Evolutionary conservation across 2,329 filamentous ascomycete species (phyloP), one percentile per base, ranked within the genome.

Genomic region (Colletotrichum orbiculare): DNA sequence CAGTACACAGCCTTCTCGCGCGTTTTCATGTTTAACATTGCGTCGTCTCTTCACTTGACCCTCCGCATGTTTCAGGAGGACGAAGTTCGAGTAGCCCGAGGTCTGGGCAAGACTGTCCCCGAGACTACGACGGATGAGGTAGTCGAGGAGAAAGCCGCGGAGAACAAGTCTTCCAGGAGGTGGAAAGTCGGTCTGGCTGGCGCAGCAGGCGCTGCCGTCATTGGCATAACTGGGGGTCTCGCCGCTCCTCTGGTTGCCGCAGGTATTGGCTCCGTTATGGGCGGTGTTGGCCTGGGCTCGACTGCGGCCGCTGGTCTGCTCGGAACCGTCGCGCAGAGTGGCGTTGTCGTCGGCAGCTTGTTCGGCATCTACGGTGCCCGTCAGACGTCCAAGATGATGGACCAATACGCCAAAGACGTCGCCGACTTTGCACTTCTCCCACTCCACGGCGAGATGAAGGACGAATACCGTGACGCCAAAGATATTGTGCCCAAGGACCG

Each of bases 321-420:
- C 1, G 95, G 94, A 10, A 85, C 89, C 15, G 83, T 97, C 72
- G 91, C 93, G 2, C 90, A 94, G 42, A 96, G 91, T 67, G 87
- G 90, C 6, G 86, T 96, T 13, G 82, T 94, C 46, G 90, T 97
- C 37, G 95, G 94, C 13, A 88, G 91, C 42, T 81, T 98, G 43
- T 97, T 98, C 73, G 96, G 96, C 8, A 92, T 96, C n/a, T 97
- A 96, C 73, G 92, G 92, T 47, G 89, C 90, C 1, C 87, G 90
- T 41, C 94, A 97, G 84, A 92, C 91, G 0, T 88, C 89, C 56
- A 90, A 94, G 75, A 93, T 94, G 83, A 91, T 97, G 84, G 93
- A 97, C 69, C 84, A 90, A n/a, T 97, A 96, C 74, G 87, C 91
- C 10, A 89, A 89, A 70, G 93, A 97, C 69, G 90, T 98, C 13